Conservation (phyloP, 2,329 filamentous ascomycete species). For the Arthrocladium fulminans region DNA sequence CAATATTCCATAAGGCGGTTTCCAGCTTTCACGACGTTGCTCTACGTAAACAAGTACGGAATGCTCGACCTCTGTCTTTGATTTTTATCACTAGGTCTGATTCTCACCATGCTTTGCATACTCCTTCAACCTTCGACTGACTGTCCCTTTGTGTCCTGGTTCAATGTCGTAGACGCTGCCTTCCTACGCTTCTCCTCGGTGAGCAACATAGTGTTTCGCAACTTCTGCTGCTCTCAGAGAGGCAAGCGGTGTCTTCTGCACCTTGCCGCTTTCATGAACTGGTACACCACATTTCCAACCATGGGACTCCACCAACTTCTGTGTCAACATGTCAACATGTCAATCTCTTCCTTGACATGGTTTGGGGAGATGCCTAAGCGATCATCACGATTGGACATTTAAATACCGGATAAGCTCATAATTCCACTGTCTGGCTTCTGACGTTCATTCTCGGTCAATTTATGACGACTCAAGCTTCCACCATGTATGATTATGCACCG, state of each 20-base stretch:
- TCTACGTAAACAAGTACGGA: too few species aligned
- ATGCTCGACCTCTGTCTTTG: constrained; percentile 20
- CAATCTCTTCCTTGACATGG: constrained; percentile 25
- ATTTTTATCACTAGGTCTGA: constrained; percentile 18
- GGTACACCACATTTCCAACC: constrained; percentile 49
- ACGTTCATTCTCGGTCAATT: too few species aligned
- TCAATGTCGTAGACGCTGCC: neutral
- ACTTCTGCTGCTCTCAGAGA: constrained; percentile 22
- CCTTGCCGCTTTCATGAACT: constrained; percentile 46
- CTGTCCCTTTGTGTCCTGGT: neutral
- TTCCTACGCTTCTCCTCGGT: neutral
- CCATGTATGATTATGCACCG: too few species aligned
- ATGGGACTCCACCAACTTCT: constrained; percentile 42
- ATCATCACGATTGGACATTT: too few species aligned
- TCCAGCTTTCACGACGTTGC: too few species aligned
- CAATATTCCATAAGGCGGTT: too few species aligned
- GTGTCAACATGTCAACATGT: constrained; percentile 21
- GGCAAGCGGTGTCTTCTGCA: constrained; percentile 45
- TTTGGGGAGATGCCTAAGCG: constrained; percentile 19
- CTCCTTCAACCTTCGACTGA: constrained; percentile 16
- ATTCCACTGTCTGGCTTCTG: too few species aligned
- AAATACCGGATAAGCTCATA: too few species aligned
- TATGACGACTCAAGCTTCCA: too few species aligned
- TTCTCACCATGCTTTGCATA: constrained; percentile 23
- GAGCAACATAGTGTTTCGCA: too few species aligned